Base-by-base conservation (phyloP, 805 yeast genomes). In the Suhomyces sp. region DNA sequence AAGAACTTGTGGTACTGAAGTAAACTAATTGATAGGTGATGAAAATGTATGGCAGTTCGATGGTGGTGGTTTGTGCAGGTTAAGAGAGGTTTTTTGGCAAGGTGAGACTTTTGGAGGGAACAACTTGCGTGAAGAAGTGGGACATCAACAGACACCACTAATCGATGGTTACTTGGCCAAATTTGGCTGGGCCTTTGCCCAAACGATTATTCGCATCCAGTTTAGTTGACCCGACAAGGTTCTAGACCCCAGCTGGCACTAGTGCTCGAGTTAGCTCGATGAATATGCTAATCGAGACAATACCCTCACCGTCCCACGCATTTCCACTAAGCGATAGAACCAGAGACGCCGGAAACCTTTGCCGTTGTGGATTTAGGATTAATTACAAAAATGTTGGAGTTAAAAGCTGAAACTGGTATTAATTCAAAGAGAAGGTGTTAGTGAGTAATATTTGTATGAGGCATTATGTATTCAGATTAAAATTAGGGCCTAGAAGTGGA, bases 261-360 rank as follows among this genome's bases (percentile, higher is more conserved):
- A 20, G 29, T 10, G 13, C 13, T 15, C 14, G 11, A 16, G 5
- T 4, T 26, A 26, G 14, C 11, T 11, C 19, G 29, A 26, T 13
- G 15, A 16, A 16, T 11, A 13, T 11, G 11, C 13, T 4, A 17
- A 16, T 17, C 15, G 29, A 13, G 19, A 8, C 28, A 21, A 19
- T 23, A 33, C 36, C 37, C 40, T 29, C 31, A 28, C 18, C 40
- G 28, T 37, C 23, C 23, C 26, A 21, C 23, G 31, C 22, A 24
- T 30, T 19, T 17, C n/a, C 16, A 21, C 17, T 15, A 19, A 16
- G 32, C 18, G 24, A 34, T 34, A 12, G 5, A 11, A 7, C 2
- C 9, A 4, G 19, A 10, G 9, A 17, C 13, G 17, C 20, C 20
- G 29, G 19, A 29, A 30, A 33, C 31, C 37, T 33, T 31, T 36